Conservation (phyloP, 164 flowering plant genomes). For the Vitis rotundifolia region DNA sequence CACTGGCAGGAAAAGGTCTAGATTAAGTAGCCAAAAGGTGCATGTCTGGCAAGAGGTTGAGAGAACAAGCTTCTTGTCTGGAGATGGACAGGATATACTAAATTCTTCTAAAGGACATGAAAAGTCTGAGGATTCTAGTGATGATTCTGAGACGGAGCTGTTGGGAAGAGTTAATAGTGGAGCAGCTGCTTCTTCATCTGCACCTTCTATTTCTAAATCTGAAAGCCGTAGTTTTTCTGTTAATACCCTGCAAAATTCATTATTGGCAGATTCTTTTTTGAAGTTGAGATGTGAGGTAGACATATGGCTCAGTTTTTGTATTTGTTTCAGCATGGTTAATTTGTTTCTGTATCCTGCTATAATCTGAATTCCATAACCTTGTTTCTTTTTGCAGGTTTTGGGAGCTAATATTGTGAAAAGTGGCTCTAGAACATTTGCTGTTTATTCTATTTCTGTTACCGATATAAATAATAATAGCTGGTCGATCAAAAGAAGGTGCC, state of each 20-base stretch:
- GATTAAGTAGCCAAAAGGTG: constrained; percentile 47
- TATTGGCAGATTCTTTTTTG: constrained; percentile 71
- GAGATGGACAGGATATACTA: constrained; percentile 84
- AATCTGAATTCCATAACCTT: constrained; percentile 20
- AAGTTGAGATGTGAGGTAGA: constrained; percentile 94
- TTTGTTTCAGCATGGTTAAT: constrained; percentile 1
- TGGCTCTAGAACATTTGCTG: constrained; percentile 87
- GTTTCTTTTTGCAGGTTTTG: constrained; percentile 69
- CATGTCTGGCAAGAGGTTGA: constrained; percentile 85
- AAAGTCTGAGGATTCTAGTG: constrained; percentile 65
- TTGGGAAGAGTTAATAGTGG: constrained; percentile 72
- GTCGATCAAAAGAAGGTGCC: constrained; percentile 99
- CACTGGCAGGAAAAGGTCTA: constrained; percentile 63
- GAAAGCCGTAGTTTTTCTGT: constrained; percentile 34
- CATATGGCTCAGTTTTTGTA: too few species aligned
- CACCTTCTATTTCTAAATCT: constrained; percentile 38
- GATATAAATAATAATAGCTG: constrained; percentile 78
- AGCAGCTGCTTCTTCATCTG: constrained; percentile 74
- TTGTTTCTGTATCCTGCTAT: neutral
- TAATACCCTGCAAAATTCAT: constrained; percentile 42
- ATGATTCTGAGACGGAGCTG: constrained; percentile 70
- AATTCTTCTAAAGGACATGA: constrained; percentile 38
- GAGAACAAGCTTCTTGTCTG: constrained; percentile 78
- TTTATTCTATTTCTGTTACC: constrained; percentile 89
- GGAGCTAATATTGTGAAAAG: constrained; percentile 97